These are phyloP conservation scores for Penicillium sp. DNA, from an alignment of 2,329 filamentous ascomycete genomes.

Conservation along the genomic window DNA sequence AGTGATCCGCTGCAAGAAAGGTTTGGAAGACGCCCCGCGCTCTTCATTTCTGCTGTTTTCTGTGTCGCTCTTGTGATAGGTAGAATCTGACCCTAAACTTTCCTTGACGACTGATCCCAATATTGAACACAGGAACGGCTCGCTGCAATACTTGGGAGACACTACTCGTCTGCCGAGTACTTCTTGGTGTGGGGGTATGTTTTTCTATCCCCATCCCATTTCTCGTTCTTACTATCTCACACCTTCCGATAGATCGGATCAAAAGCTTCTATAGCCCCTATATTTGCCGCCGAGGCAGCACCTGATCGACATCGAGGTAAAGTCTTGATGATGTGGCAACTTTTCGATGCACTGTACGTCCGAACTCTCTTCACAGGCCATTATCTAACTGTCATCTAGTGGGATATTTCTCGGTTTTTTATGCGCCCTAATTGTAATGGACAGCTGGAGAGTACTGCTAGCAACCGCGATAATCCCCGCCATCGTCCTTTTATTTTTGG, in stretches of 20 bases:
- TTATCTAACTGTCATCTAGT: not conserved
- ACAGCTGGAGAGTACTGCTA: not conserved
- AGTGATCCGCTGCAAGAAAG: slow-evolving; percentile 23
- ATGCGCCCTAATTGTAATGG: not conserved
- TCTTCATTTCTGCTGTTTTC: slow-evolving; percentile 39
- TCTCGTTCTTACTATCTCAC: not conserved
- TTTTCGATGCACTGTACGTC: slow-evolving; percentile 23
- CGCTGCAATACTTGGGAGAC: slow-evolving; percentile 23
- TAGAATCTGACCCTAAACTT: not conserved
- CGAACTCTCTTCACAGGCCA: not conserved
- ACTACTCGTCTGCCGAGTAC: slow-evolving; percentile 27
- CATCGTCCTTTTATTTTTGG: not conserved
- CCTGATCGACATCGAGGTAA: slow-evolving; percentile 17
- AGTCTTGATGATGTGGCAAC: slow-evolving; percentile 24
- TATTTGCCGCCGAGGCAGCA: slow-evolving; percentile 22
- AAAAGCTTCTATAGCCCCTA: slow-evolving; percentile 25
- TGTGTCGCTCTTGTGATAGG: slow-evolving; percentile 1
- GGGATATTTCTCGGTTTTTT: slow-evolving; percentile 1
- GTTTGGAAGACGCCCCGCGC: slow-evolving; percentile 33
- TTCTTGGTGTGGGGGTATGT: slow-evolving; percentile 30
- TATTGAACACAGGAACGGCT: not conserved
- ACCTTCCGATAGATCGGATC: slow-evolving; percentile 16
- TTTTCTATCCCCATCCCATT: not conserved
- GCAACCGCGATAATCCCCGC: not conserved
- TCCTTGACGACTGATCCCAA: not conserved